Percentiles rank a stretch among this genome's conserved stretches.
Evolutionary conservation across 2,329 filamentous ascomycete species (phyloP).

Genomic region (Venturia asperata): DNA sequence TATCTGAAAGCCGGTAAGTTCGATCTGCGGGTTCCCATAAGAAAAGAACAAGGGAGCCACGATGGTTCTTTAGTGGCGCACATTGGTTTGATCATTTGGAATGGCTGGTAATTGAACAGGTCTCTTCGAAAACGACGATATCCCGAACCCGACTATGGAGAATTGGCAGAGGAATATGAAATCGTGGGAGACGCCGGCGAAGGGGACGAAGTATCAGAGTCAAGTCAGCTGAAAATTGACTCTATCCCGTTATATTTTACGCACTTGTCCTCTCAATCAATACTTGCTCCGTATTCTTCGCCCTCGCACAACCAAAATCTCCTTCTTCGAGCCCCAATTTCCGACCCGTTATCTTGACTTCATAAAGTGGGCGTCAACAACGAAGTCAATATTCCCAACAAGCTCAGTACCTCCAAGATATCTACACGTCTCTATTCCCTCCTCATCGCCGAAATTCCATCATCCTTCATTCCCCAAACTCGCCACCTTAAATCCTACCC

Average conservation of each 20-base stretch:
- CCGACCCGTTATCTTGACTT: too few relatives aligned
- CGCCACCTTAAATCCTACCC: too few relatives aligned
- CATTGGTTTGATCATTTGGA: background rate
- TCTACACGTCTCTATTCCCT: too few relatives aligned
- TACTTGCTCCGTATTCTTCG: too few relatives aligned
- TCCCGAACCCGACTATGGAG: constrained; percentile 15
- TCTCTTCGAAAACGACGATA: background rate
- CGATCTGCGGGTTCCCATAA: background rate
- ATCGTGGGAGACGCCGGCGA: constrained; percentile 9
- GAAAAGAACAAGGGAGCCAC: background rate
- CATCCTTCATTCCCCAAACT: too few relatives aligned
- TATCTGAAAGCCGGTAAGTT: constrained; percentile 6
- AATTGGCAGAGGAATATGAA: constrained; percentile 13
- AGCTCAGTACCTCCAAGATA: too few relatives aligned
- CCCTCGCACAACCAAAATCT: too few relatives aligned
- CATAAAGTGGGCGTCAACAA: too few relatives aligned
- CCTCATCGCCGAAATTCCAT: too few relatives aligned
- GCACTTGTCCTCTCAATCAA: too few relatives aligned
- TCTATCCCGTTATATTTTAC: background rate
- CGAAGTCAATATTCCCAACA: too few relatives aligned
- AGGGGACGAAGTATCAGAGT: constrained; percentile 8
- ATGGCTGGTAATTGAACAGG: background rate
- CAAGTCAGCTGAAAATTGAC: background rate
- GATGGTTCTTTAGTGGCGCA: background rate
- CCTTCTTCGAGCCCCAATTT: too few relatives aligned